Base-by-base conservation (phyloP, 352 stramenopile species). In the Phytophthora cactorum region DNA sequence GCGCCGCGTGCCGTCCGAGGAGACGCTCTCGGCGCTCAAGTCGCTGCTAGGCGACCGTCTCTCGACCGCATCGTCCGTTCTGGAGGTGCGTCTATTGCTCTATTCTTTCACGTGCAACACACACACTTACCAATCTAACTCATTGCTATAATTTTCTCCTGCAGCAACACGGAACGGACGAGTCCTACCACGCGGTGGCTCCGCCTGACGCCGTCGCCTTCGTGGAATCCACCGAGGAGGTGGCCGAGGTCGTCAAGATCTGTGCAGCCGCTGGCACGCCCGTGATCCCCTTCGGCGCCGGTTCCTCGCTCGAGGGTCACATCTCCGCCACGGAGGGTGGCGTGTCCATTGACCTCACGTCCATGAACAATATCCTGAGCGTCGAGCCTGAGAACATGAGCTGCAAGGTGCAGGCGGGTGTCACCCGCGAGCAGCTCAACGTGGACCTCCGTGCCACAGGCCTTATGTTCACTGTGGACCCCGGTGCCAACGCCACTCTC, bases 381-480 rank as follows among this genome's bases (percentile, higher is more conserved):
- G 81, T 91, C 51, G 75, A 95, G 51, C 73, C 78, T 17, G 84
- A 96, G 56, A 92, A 97, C 66, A 90, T 95, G 77, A 89, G 97
- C 76, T 95, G 95, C 57, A 91, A 82, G 32, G 96, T 99, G 28
- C 85, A 98, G 58, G 89, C 96, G 31, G 97, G 97, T 10, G 88
- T 99, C n/a, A 98, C 95, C 36, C 83, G 96, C 31, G 88, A 97
- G 62, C 82, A 95, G 64, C 77, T 99, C 11, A 98, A 98, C 70
- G 79, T 89, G 45, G 79, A 92, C 46, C 68, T 98, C 44, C 84
- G 84, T 7, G 84, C 87, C 11, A 96, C 90, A 17, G 96, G 95
- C 7, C 84, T 98, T 51, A 96, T 97, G 75, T 99, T 99, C 74
- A 85, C 97, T 5, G 92, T 99, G n/a, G 97, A 99, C 71, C 97